These are phyloP conservation scores for Neurospora sp. DNA, from an alignment of 2,329 filamentous ascomycete species.

Conservation along the genomic window DNA sequence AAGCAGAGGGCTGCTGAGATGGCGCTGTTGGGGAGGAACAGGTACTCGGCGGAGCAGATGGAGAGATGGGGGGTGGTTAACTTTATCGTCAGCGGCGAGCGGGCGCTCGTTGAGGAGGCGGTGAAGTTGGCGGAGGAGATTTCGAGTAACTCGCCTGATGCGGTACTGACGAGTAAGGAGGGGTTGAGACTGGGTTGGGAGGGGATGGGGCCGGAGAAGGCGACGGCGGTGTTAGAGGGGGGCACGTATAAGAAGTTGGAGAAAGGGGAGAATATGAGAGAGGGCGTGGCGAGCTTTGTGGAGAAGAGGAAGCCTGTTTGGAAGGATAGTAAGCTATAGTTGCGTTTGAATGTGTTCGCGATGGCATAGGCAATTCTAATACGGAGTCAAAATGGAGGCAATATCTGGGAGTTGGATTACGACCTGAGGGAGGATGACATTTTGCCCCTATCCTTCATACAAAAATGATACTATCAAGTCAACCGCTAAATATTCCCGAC, in stretches of 20 bases:
- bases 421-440: too few relatives aligned
- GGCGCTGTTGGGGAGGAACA: slow-evolving; percentile 50
- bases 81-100: slow-evolving; percentile 40
- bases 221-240: slow-evolving; percentile 46
- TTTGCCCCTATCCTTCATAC: background rate
- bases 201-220: slow-evolving; percentile 52
- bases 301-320: slow-evolving; percentile 64
- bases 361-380: background rate
- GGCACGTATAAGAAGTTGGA: slow-evolving; percentile 51
- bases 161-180: slow-evolving; percentile 61
- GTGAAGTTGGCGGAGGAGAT: slow-evolving; percentile 52
- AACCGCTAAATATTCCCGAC: too few relatives aligned
- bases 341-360: background rate
- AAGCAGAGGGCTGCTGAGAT: slow-evolving; percentile 62
- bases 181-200: slow-evolving; percentile 68
- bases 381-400: background rate
- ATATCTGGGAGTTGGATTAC: background rate
- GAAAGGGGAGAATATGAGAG: slow-evolving; percentile 61
- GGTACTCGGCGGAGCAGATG: slow-evolving; percentile 49
- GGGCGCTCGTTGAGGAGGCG: slow-evolving; percentile 45
- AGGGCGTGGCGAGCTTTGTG: slow-evolving; percentile 66
- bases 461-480: too few relatives aligned
- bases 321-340: slow-evolving; percentile 52
- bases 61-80: slow-evolving; percentile 62
- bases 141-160: slow-evolving; percentile 60